These are phyloP conservation scores for Primulina eburnea DNA, from an alignment of 257 asterid genomes.

Conservation along the genomic window DNA sequence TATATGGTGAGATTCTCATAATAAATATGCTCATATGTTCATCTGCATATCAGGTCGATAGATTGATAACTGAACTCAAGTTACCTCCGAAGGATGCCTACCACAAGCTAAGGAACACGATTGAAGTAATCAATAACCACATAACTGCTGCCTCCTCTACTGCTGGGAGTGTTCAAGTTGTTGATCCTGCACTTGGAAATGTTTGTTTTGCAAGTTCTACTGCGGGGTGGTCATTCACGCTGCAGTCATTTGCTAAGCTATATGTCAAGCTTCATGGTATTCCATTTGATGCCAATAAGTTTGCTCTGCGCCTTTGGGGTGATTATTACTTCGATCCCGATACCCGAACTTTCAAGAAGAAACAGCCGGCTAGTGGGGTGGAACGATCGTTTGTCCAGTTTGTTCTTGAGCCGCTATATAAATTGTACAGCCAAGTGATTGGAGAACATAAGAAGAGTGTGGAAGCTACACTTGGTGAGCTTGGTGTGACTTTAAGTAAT, in stretches of 20 bases:
- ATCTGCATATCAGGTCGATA: slow-evolving; percentile 59
- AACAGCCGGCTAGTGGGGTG: slow-evolving; percentile 73
- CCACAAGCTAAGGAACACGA: slow-evolving; percentile 82
- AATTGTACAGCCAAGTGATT: slow-evolving; percentile 89
- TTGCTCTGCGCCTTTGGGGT: slow-evolving; percentile 96
- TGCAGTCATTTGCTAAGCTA: slow-evolving; percentile 91
- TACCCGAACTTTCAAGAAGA: slow-evolving; percentile 75
- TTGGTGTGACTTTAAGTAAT: slow-evolving; percentile 91
- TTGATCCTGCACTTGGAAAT: slow-evolving; percentile 84
- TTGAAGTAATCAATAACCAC: slow-evolving; percentile 80
- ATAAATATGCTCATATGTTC: slow-evolving; percentile 20
- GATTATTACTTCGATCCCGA: slow-evolving; percentile 80
- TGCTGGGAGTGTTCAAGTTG: slow-evolving; percentile 79
- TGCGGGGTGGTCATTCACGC: slow-evolving; percentile 98
- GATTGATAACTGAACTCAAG: slow-evolving; percentile 87
- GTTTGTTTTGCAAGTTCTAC: slow-evolving; percentile 97
- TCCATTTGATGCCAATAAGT: slow-evolving; percentile 86
- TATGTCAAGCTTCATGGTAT: slow-evolving; percentile 91
- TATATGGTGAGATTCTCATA: neutral
- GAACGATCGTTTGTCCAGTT: slow-evolving; percentile 95
- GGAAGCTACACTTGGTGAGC: slow-evolving; percentile 85
- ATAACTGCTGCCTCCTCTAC: slow-evolving; percentile 84
- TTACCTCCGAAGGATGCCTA: slow-evolving; percentile 97
- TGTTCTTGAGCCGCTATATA: slow-evolving; percentile 91
- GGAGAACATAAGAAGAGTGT: slow-evolving; percentile 98